A percentile compares a stretch with the other conserved stretches of the same genome.
Evolutionary conservation across 257 asterid genomes (phyloP).

Genomic region (Oldenlandia corymbosa): DNA sequence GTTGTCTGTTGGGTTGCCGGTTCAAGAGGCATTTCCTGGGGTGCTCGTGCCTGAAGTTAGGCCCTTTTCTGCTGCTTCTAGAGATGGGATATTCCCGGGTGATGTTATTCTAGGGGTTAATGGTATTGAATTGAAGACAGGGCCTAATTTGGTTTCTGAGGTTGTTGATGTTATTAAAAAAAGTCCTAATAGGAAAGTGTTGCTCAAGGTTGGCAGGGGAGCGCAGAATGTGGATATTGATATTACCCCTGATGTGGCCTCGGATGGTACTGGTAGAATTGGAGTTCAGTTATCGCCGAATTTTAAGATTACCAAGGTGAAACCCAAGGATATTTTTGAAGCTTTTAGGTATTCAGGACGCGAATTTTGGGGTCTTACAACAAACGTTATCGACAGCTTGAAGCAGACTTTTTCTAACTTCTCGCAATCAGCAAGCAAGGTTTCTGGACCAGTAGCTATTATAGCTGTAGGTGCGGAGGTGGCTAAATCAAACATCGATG

Average conservation of each 20-base stretch:
- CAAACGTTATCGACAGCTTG: conserved; percentile 65
- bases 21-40: conserved; percentile 92
- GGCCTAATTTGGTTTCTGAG: conserved; percentile 73
- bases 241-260: conserved; percentile 66
- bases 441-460: conserved; percentile 95
- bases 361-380: conserved; percentile 80
- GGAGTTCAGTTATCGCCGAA: conserved; percentile 91
- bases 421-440: conserved; percentile 90
- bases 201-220: conserved; percentile 62
- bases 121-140: conserved; percentile 41
- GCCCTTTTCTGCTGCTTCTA: conserved; percentile 81
- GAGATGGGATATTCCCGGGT: conserved; percentile 80
- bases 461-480: conserved; percentile 98
- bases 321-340: conserved; percentile 54
- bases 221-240: conserved; percentile 38
- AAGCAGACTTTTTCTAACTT: conserved; percentile 77
- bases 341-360: conserved; percentile 64
- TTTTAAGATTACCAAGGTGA: conserved; percentile 52
- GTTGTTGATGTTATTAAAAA: conserved; percentile 68
- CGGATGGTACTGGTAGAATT: conserved; percentile 82
- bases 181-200: conserved; percentile 53
- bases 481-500: conserved; percentile 83
- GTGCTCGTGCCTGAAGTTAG: conserved; percentile 93
- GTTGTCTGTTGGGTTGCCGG: conserved; percentile 85
- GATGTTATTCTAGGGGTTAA: conserved; percentile 81